Base-by-base conservation (phyloP, 2,329 filamentous ascomycete species). In the Clarireedia monteithiana region DNA sequence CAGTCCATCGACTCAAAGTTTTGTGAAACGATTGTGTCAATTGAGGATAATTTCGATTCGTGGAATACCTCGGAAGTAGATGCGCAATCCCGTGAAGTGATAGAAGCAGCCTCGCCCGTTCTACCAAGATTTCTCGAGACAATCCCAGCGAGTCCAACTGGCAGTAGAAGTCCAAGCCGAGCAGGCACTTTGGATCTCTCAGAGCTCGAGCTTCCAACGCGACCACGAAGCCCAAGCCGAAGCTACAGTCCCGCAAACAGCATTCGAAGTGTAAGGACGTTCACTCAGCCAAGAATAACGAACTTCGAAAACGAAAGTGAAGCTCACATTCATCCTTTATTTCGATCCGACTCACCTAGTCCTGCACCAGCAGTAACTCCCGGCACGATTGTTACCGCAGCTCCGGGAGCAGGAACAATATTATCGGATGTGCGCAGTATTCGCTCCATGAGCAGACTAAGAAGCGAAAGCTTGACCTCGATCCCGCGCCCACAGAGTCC, bases 311-410 rank as follows among this genome's bases (percentile, higher is more conserved):
- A 71, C 49, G 73, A 71, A 27, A 50, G 62, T 15, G 85, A 91
- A 68, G 76, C 83, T 3, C 82, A 90, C 66, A 90, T 91, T 47
- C 88, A 91, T 68, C 88, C 88, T 7, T 77, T 91, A 3, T 91
- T 91, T 73, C 79, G 88, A 58, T 84, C 84, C 5, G 85, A 89
- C 66, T 87, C 83, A 42, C 85, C 85, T 0, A 78, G 76, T 1
- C 85, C 86, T 6, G 83, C 86, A 1, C 81, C 86, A 0, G 71
- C 81, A 5, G 77, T 79, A 1, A 87, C 85, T 0, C 83, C 85
- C 0, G 85, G 86, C 0, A 91, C 88, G 0, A 77, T 85, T 15
- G 85, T 91, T 49, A 75, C 83, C 10, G 88, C 86, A 0, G 84
- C 86, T 2, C 86, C 86, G 0, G 79, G 84, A 42, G 84, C 83